These are phyloP conservation scores for Acer saccharum DNA, from an alignment of 345 rosid species.

Conservation along the genomic window DNA sequence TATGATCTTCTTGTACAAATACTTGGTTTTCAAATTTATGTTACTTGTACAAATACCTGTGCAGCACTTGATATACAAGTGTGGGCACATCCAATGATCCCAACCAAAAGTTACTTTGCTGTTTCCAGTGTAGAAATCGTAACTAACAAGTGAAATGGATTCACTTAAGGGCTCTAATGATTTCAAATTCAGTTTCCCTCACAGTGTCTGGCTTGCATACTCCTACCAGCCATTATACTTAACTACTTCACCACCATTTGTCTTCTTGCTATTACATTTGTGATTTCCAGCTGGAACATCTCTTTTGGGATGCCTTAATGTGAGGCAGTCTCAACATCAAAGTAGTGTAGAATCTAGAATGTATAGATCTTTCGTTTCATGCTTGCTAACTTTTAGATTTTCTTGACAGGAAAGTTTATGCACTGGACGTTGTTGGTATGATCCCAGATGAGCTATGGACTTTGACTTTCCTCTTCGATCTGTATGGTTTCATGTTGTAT, in stretches of 20 bases:
- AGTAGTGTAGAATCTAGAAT: too few species aligned
- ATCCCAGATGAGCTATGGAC: conserved; percentile 59
- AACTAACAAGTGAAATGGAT: background rate
- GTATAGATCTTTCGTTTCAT: background rate
- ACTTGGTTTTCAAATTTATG: too few species aligned
- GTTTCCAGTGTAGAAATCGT: background rate
- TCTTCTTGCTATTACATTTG: too few species aligned
- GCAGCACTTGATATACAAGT: background rate
- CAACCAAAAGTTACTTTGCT: background rate
- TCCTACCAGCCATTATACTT: too few species aligned
- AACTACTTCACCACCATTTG: too few species aligned
- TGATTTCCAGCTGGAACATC: too few species aligned
- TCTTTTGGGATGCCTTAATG: too few species aligned
- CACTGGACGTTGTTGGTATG: conserved; percentile 30
- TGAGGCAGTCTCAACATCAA: too few species aligned
- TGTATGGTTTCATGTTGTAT: conserved; percentile 31
- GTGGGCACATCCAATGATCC: background rate
- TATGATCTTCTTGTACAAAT: too few species aligned
- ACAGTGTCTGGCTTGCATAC: background rate
- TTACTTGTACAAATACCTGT: too few species aligned
- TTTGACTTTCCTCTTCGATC: conserved; percentile 42
- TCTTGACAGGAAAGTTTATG: conserved; percentile 42
- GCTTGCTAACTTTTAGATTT: background rate
- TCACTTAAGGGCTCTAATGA: background rate
- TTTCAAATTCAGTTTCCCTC: background rate